Evolutionary conservation across 495 filamentous ascomycete species (phyloP).

Genomic region (Tetracladium marchalianum): DNA sequence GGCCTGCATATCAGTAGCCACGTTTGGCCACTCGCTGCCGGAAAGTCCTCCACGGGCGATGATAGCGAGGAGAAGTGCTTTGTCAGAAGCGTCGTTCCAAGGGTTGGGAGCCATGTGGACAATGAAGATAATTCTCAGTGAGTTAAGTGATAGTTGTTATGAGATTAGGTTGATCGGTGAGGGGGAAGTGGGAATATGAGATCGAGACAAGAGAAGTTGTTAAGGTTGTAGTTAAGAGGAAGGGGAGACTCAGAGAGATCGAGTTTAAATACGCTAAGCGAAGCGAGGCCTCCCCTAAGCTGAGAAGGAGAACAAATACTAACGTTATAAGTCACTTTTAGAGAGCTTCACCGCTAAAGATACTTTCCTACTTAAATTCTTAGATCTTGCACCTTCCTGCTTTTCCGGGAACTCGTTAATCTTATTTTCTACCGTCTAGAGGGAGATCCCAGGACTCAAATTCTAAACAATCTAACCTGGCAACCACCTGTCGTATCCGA

Average conservation of each 20-base stretch:
- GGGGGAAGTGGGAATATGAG: constrained; percentile 2
- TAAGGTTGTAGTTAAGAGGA: neutral
- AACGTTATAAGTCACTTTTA: too few species aligned
- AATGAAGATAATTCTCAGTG: too few species aligned
- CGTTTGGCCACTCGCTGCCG: constrained; percentile 14
- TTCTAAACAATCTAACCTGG: neutral
- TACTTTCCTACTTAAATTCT: too few species aligned
- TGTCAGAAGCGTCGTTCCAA: constrained; percentile 23
- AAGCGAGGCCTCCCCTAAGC: neutral
- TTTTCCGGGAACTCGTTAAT: too few species aligned
- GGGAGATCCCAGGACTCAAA: too few species aligned
- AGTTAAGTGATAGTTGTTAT: constrained; percentile 17
- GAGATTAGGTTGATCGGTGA: constrained; percentile 19
- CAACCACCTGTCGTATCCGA: neutral
- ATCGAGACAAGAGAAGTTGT: constrained; percentile 14
- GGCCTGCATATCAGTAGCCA: constrained; percentile 19
- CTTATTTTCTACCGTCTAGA: too few species aligned
- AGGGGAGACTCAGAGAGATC: neutral
- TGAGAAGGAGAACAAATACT: too few species aligned
- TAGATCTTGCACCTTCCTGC: too few species aligned
- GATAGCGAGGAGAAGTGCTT: constrained; percentile 19
- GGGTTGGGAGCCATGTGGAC: constrained; percentile 2
- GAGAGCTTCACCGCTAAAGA: too few species aligned
- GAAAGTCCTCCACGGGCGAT: constrained; percentile 11
- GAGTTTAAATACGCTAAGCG: neutral